A percentile compares a stretch with the other conserved stretches of the same genome.
Evolutionary conservation across 2,329 filamentous ascomycete genomes (phyloP).

Genomic region (Fusarium miscanthi): DNA sequence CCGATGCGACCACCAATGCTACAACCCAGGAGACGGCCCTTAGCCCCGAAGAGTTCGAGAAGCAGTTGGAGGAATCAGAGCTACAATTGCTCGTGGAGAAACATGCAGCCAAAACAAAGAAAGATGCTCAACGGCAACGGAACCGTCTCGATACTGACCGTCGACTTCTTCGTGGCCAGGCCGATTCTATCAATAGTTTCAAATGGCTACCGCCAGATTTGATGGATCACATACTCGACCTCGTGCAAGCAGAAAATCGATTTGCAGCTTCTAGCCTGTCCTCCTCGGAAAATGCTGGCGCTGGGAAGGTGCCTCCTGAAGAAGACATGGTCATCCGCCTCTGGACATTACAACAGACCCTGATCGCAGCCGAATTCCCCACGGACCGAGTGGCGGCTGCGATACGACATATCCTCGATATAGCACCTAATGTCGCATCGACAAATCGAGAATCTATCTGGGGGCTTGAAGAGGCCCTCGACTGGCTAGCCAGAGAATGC

Average conservation of each 20-base stretch:
- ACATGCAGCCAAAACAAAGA: constrained; percentile 79
- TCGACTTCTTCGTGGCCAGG: constrained; percentile 81
- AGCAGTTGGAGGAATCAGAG: constrained; percentile 88
- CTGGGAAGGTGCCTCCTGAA: constrained; percentile 70
- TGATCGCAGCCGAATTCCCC: constrained; percentile 76
- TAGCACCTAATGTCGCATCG: constrained; percentile 69
- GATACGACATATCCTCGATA: constrained; percentile 73
- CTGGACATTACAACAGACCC: constrained; percentile 84
- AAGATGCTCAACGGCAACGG: constrained; percentile 81
- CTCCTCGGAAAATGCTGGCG: constrained; percentile 55
- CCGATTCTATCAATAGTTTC: constrained; percentile 75
- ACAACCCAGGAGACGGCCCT: constrained; percentile 60
- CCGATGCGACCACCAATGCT: constrained; percentile 36
- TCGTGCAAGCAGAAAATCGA: constrained; percentile 74
- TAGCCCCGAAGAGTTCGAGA: constrained; percentile 89
- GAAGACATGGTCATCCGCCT: constrained; percentile 83
- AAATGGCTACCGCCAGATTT: constrained; percentile 86
- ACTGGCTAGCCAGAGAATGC: constrained; percentile 89
- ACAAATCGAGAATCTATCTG: constrained; percentile 75
- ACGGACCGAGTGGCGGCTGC: constrained; percentile 70
- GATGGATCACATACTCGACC: constrained; percentile 78
- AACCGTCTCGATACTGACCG: constrained; percentile 85
- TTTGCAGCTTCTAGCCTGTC: constrained; percentile 64
- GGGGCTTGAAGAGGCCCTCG: constrained; percentile 87
- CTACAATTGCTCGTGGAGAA: constrained; percentile 90